A percentile compares a stretch with the other conserved stretches of the same genome.
These are phyloP conservation scores for Punica granatum DNA, from an alignment of 345 rosid genomes.

Conservation along the genomic window DNA sequence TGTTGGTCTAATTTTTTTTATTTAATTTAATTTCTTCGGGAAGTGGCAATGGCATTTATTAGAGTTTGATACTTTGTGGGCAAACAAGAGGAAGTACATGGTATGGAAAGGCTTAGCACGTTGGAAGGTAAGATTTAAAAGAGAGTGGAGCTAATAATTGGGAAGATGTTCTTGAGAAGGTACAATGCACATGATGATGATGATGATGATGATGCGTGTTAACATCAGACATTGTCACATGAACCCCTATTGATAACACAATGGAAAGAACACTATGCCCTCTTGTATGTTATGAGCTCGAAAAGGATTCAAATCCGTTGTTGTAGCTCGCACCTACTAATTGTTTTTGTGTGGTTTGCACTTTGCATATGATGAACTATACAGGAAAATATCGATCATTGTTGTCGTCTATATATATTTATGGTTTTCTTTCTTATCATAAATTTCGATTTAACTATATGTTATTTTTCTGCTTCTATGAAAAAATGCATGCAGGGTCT, in stretches of 20 bases:
- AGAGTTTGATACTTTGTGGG: background rate
- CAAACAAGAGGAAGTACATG: constrained; percentile 3
- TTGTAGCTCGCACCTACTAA: background rate
- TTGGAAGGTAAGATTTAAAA: constrained; percentile 9
- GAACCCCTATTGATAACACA: background rate
- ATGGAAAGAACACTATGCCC: background rate
- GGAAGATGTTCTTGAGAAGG: background rate
- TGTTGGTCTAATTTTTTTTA: background rate
- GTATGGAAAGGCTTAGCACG: constrained; percentile 10
- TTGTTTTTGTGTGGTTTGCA: no score
- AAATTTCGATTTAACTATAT: no score
- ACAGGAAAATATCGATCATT: no score
- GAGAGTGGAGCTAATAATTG: constrained; percentile 17
- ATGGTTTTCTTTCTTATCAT: no score
- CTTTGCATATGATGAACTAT: no score
- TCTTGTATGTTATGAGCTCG: background rate
- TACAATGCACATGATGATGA: background rate
- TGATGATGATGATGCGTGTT: background rate
- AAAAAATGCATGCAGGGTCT: no score
- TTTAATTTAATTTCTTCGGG: no score
- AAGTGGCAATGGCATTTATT: no score
- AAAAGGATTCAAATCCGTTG: background rate
- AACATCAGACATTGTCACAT: constrained; percentile 1
- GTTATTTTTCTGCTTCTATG: no score
- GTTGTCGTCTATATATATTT: no score